Evolutionary conservation across 495 filamentous ascomycete species (phyloP), one percentile per base, ranked within the genome.

Genomic region (Penicillium verhagenii): DNA sequence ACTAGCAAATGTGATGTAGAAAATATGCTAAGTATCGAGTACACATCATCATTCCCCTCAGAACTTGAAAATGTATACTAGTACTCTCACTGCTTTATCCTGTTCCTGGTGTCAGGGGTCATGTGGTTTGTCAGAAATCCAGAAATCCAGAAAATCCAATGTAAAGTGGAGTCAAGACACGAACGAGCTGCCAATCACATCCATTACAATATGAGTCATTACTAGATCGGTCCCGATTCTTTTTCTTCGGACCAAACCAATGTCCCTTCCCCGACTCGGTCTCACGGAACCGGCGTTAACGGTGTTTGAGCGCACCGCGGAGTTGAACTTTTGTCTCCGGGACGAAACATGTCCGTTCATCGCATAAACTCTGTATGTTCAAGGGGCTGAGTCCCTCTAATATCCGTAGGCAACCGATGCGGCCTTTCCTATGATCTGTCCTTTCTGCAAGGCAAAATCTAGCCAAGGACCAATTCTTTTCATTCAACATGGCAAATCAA

Each of bases 81-180:
- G 13, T n/a, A 5, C 14, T 14, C 28, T 10, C 28, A 9, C 28
- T 31, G 13, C 28, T 10, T n/a, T 35, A n/a, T n/a, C 14, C 23
- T 24, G 20, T 45, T 16, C 42, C 23, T 24, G 14, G 13, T 28
- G 23, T 26, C 23, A 26, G 14, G 21, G 21, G 42, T 45, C 42
- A 45, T 45, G 42, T 45, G 42, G 42, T 45, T 45, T 45, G 38
- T 42, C 38, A 42, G 38, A 42, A 42, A 42, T 31, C 6, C 13
- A 6, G 10, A 18, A 39, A 39, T 18, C n/a, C 37, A n/a, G 37
- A n/a, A n/a, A n/a, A n/a, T 35, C 14, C 33, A 35, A 35, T 45
- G 23, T 10, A 45, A 45, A 45, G 42, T 45, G 42, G 42, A 26
- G 14, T 16, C 9, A 2, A 43, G 1, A 21, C 14, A 24, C 23